Percentiles rank a stretch among this genome's conserved stretches.
phyloP scores from a whole-genome alignment of 176 grass and related monocot genomes.

The Oryza rufipogon region DNA sequence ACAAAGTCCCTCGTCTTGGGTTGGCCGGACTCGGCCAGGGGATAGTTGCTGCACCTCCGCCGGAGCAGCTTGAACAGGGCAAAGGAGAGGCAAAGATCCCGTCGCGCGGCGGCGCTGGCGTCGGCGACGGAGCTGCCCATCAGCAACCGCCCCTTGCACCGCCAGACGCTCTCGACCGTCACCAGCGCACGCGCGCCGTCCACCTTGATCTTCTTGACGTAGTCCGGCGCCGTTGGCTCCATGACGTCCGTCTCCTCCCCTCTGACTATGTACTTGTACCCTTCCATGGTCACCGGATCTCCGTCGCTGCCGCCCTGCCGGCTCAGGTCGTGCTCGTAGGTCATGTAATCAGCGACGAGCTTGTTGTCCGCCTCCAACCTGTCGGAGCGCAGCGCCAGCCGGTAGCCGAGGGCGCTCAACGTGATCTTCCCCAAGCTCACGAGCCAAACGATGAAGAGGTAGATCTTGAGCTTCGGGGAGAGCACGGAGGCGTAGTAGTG shows the following conservation, averaged over 20 bases:
- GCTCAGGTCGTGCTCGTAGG: background rate
- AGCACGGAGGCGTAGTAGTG: background rate
- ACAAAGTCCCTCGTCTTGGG: background rate
- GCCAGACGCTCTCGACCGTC: background rate
- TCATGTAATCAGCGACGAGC: background rate
- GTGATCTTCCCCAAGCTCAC: background rate
- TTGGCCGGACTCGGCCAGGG: background rate
- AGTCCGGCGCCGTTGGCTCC: background rate
- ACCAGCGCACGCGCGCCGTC: background rate
- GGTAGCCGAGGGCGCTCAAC: background rate
- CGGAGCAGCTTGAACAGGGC: too few relatives aligned
- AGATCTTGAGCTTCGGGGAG: background rate
- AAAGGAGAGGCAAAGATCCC: too few relatives aligned
- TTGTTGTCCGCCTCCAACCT: background rate
- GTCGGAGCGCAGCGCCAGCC: background rate
- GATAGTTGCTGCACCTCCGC: background rate
- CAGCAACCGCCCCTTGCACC: background rate
- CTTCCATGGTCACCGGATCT: background rate
- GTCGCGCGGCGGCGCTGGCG: background rate
- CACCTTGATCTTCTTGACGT: background rate
- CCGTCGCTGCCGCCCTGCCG: background rate
- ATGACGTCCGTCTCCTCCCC: background rate
- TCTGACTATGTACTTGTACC: background rate
- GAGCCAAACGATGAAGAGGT: background rate
- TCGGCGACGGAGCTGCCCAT: background rate